phyloP scores from a whole-genome alignment of 768 basidiomycete genomes.

The Pleurotus djamor region DNA sequence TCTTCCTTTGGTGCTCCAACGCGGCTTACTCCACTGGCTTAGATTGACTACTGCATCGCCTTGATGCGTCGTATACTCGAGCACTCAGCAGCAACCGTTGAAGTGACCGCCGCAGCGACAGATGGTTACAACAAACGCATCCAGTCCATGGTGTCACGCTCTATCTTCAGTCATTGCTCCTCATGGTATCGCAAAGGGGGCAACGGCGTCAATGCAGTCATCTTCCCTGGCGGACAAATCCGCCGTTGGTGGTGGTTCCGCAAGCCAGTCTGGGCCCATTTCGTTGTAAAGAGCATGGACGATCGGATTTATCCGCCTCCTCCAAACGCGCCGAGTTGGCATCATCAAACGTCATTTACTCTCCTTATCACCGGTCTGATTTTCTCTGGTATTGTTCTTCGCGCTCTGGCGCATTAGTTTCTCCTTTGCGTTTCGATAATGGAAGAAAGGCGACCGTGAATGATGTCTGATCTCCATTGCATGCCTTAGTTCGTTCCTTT shows the following conservation, averaged over 20 bases:
- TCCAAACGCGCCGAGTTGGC: no score
- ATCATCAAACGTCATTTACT: no score
- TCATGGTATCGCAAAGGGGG: constrained; percentile 31
- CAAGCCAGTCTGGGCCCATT: constrained; percentile 27
- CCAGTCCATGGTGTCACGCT: constrained; percentile 25
- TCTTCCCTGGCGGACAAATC: constrained; percentile 27
- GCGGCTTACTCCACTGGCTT: background rate
- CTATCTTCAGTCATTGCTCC: constrained; percentile 30
- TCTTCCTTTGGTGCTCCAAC: background rate
- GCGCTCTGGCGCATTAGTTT: no score
- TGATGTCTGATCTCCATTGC: no score
- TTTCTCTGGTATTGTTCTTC: no score
- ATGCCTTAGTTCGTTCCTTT: no score
- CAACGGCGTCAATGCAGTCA: constrained; percentile 21
- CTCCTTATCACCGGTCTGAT: no score
- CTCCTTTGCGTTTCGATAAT: no score
- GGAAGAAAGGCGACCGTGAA: no score
- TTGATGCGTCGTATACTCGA: constrained; percentile 37
- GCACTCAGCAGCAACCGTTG: constrained; percentile 27
- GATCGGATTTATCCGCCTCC: background rate
- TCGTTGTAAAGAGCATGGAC: background rate
- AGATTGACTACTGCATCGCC: constrained; percentile 40
- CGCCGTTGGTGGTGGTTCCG: constrained; percentile 33
- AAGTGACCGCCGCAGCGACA: constrained; percentile 31
- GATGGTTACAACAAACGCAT: constrained; percentile 38